Conservation (phyloP, 2,329 filamentous ascomycete species). For the Paracorniculantispora psalliotae region DNA sequence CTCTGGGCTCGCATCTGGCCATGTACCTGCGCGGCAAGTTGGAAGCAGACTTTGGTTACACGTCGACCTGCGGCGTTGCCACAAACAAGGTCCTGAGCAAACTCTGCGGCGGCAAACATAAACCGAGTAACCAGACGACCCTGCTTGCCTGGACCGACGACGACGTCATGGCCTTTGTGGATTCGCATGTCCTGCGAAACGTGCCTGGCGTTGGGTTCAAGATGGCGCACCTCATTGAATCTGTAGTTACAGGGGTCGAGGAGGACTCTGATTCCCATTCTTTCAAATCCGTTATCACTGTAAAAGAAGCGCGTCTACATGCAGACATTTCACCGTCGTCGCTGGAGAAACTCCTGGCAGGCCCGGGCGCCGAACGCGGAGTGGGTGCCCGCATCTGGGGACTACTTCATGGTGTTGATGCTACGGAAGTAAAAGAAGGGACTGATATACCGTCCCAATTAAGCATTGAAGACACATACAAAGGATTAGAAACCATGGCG, state of each 20-base stretch:
- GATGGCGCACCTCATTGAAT: constrained; percentile 43
- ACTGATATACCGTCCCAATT: constrained; percentile 77
- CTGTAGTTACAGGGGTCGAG: constrained; percentile 42
- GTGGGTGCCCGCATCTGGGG: constrained; percentile 71
- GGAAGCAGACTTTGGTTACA: constrained; percentile 75
- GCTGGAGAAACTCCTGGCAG: constrained; percentile 65
- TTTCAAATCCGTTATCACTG: constrained; percentile 49
- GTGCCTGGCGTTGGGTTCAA: constrained; percentile 85
- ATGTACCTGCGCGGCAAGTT: constrained; percentile 66
- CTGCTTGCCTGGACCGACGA: constrained; percentile 61
- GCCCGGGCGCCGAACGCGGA: constrained; percentile 64
- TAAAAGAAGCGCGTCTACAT: constrained; percentile 58
- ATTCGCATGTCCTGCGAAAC: constrained; percentile 68
- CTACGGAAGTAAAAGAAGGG: constrained; percentile 65
- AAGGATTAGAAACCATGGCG: constrained; percentile 58
- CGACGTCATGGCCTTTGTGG: constrained; percentile 64
- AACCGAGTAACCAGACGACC: constrained; percentile 83
- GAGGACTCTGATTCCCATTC: constrained; percentile 30
- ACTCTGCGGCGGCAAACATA: constrained; percentile 76
- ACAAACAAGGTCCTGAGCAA: constrained; percentile 86
- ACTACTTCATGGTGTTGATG: constrained; percentile 76
- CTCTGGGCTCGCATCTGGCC: constrained; percentile 78
- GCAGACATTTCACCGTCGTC: constrained; percentile 57
- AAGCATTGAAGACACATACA: constrained; percentile 91
- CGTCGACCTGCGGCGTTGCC: constrained; percentile 79